Percentiles rank a stretch among this genome's conserved stretches.
Conservation (phyloP, 352 stramenopile genomes). For the Globisporangium cederbergense region DNA sequence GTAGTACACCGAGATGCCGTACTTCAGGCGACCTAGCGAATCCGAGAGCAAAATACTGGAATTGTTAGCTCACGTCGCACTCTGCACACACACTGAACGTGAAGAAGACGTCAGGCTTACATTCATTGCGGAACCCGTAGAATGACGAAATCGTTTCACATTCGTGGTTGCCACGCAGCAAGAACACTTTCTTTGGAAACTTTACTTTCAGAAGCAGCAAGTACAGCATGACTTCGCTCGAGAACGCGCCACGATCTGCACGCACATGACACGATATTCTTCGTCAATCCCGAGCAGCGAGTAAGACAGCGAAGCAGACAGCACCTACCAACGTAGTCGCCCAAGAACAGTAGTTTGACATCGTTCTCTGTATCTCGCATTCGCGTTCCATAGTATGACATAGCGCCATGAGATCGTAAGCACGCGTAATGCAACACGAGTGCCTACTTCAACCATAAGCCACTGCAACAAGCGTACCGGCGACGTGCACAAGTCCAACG, state of each 20-base stretch:
- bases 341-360: conserved; percentile 64
- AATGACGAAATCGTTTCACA: conserved; percentile 86
- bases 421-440: background rate
- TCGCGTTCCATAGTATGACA: background rate
- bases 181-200: conserved; percentile 55
- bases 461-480: conserved; percentile 20
- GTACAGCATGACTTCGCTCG: conserved; percentile 80
- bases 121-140: conserved; percentile 83
- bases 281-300: background rate
- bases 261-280: background rate
- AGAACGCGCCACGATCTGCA: conserved; percentile 71
- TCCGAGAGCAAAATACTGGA: background rate
- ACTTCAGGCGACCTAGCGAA: conserved; percentile 55
- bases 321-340: conserved; percentile 67
- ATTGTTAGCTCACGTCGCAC: background rate
- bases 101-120: conserved; percentile 19
- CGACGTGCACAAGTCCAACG: conserved; percentile 32
- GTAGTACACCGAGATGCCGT: conserved; percentile 76
- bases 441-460: background rate
- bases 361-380: conserved; percentile 28
- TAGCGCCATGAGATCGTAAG: background rate
- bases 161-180: conserved; percentile 81
- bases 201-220: conserved; percentile 65
- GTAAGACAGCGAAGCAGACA: background rate
- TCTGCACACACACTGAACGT: background rate